Evolutionary conservation across 176 grass and related monocot species (phyloP).

Genomic region (Elymus sibiricus): DNA sequence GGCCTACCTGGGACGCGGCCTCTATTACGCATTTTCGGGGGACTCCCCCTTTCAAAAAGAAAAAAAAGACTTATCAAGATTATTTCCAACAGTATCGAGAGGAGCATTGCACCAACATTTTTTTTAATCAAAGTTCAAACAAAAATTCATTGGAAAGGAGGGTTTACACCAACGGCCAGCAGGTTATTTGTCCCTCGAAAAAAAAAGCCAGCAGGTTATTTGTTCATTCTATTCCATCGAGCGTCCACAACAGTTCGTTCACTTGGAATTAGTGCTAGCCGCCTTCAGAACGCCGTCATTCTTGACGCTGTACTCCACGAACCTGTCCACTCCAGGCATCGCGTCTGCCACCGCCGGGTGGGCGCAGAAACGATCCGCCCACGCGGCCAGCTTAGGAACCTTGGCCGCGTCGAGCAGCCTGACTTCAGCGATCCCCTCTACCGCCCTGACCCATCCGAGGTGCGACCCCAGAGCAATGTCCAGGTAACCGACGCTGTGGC

Average conservation of each 20-base stretch:
- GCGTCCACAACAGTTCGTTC: neutral
- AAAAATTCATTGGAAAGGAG: too few species aligned
- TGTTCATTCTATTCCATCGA: neutral
- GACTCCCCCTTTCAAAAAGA: too few species aligned
- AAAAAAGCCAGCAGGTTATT: too few species aligned
- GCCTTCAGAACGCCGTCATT: neutral
- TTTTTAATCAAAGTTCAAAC: too few species aligned
- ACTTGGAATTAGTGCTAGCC: neutral
- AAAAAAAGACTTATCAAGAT: too few species aligned
- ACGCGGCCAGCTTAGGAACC: constrained; percentile 36
- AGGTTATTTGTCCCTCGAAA: too few species aligned
- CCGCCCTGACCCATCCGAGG: constrained; percentile 36
- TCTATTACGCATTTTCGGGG: too few species aligned
- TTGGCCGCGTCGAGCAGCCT: constrained; percentile 37
- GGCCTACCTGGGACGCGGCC: too few species aligned
- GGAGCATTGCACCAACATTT: too few species aligned
- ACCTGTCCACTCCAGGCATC: constrained; percentile 32
- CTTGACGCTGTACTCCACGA: constrained; percentile 21
- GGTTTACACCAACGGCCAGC: too few species aligned
- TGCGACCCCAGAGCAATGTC: constrained; percentile 43
- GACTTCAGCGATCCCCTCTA: constrained; percentile 24
- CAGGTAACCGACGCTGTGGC: constrained; percentile 48
- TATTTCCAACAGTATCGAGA: too few species aligned
- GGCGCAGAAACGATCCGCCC: constrained; percentile 39
- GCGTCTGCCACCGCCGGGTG: constrained; percentile 29